A percentile compares a stretch with the other conserved stretches of the same genome.
phyloP scores from a whole-genome alignment of 441 rosid species.

The Mallotus japonicus region DNA sequence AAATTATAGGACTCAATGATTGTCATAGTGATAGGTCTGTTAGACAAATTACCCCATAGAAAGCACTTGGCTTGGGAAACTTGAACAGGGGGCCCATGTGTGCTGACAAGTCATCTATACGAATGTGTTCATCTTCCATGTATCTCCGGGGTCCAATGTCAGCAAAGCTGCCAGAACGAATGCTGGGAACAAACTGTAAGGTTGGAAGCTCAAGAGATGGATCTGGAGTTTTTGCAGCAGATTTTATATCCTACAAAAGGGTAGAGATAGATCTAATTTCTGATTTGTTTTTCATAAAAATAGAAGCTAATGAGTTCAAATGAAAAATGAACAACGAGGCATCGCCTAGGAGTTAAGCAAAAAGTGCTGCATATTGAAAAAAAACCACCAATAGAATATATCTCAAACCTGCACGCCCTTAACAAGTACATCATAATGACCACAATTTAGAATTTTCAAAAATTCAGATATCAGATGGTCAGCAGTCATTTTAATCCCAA shows the following conservation, averaged over 20 bases:
- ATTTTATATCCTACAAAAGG: conserved; percentile 42
- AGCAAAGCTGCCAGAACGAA: conserved; percentile 82
- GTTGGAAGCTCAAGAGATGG: conserved; percentile 33
- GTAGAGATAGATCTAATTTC: neutral
- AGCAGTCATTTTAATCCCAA: neutral
- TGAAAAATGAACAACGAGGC: neutral
- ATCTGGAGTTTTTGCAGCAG: conserved; percentile 34
- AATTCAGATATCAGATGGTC: neutral
- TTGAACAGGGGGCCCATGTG: conserved; percentile 43
- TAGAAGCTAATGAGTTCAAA: neutral
- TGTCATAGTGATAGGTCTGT: neutral
- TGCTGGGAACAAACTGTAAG: conserved; percentile 54
- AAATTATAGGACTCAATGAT: neutral
- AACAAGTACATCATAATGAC: neutral
- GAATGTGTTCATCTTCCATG: conserved; percentile 89
- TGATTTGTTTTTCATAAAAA: neutral
- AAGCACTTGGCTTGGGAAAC: conserved; percentile 61
- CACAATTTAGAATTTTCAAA: neutral
- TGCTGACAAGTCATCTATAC: conserved; percentile 59
- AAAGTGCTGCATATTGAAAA: neutral
- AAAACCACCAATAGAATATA: neutral
- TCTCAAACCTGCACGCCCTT: neutral
- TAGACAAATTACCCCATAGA: conserved; percentile 69
- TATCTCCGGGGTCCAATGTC: conserved; percentile 77
- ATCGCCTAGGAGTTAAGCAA: neutral